Percentiles rank a stretch among this genome's conserved stretches.
These are phyloP conservation scores for Brassica nigra DNA, from an alignment of 345 rosid species.

Conservation along the genomic window DNA sequence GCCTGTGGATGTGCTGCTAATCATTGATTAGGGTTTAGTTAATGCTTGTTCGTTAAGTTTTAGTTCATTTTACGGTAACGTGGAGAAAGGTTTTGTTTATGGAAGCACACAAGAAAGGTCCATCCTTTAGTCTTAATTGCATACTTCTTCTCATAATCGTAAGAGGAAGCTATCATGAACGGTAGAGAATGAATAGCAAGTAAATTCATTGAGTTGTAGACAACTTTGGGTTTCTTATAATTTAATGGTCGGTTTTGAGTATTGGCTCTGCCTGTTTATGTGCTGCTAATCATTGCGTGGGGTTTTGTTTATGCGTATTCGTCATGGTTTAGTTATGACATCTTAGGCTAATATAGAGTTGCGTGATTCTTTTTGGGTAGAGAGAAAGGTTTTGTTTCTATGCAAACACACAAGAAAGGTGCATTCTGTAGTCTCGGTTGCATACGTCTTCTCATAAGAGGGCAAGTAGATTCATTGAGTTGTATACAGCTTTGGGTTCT, in stretches of 20 bases:
- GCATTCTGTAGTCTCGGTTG: neutral
- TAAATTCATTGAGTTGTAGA: neutral
- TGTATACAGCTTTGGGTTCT: neutral
- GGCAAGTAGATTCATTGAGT: neutral
- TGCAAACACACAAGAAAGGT: neutral
- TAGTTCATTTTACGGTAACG: neutral
- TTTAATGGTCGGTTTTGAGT: neutral
- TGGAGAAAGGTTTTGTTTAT: neutral
- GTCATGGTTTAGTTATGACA: neutral
- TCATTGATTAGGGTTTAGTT: neutral
- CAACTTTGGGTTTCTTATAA: too few species aligned
- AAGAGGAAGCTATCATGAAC: neutral
- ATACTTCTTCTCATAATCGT: neutral
- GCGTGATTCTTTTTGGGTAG: neutral
- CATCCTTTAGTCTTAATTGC: neutral
- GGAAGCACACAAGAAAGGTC: neutral
- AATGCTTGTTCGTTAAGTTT: neutral
- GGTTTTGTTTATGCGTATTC: neutral
- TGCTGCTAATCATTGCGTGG: neutral
- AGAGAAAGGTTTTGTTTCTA: neutral
- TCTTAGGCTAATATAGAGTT: neutral
- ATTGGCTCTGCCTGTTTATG: neutral
- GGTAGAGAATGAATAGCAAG: neutral
- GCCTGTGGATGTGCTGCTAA: neutral
- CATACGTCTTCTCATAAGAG: neutral